phyloP scores from a whole-genome alignment of 2,329 filamentous ascomycete genomes.

The Fusarium oxysporum region DNA sequence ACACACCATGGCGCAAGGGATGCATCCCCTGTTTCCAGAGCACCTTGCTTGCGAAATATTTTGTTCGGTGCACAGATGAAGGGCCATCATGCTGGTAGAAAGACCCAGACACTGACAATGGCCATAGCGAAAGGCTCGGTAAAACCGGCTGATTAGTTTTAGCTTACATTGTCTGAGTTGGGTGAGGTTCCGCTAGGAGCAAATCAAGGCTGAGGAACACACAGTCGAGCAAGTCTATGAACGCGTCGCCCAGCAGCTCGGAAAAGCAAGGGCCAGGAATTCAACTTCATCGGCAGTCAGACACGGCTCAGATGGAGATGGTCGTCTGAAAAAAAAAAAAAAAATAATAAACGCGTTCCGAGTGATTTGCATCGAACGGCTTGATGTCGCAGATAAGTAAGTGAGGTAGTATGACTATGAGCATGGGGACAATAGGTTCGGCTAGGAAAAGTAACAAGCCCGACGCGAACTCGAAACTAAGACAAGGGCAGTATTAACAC shows the following conservation, averaged over 20 bases:
- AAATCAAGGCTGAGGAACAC: conserved; percentile 22
- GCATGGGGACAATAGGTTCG: conserved; percentile 12
- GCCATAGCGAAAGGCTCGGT: conserved; percentile 24
- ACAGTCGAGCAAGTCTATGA: background rate
- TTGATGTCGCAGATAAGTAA: conserved; percentile 3
- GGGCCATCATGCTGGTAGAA: background rate
- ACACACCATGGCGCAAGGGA: conserved; percentile 1
- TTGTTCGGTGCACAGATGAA: conserved; percentile 2
- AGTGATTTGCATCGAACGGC: background rate
- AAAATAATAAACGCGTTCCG: background rate
- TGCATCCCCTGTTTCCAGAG: conserved; percentile 26
- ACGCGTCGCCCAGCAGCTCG: conserved; percentile 14
- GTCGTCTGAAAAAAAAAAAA: background rate
- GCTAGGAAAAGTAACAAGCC: conserved; percentile 9
- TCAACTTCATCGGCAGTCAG: conserved; percentile 2
- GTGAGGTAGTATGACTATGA: conserved; percentile 17
- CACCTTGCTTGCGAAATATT: conserved; percentile 21
- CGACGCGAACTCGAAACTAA: conserved; percentile 30
- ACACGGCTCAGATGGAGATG: background rate
- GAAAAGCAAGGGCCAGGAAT: conserved; percentile 35
- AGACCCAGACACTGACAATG: background rate
- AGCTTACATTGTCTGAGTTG: background rate
- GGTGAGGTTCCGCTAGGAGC: background rate
- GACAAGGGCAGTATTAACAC: conserved; percentile 14
- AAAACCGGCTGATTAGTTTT: conserved; percentile 27